These are phyloP conservation scores for Yarrowia yakushimensis DNA, from an alignment of 805 yeast genomes.

Conservation along the genomic window DNA sequence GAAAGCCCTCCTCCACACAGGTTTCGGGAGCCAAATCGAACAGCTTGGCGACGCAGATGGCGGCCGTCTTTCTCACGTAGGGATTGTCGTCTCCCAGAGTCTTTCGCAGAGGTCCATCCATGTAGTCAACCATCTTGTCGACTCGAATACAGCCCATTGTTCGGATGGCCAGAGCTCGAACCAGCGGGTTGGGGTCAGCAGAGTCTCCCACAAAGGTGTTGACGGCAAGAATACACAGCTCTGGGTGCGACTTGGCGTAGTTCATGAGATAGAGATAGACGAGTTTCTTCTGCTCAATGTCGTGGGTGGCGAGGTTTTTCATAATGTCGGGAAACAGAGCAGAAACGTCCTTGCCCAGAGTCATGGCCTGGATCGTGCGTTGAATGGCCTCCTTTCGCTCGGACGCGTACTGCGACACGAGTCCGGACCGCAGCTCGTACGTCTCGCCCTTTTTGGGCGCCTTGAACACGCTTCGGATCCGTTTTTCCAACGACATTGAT, in stretches of 20 bases:
- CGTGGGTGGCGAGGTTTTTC: slow-evolving; percentile 95
- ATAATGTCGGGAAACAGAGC: slow-evolving; percentile 92
- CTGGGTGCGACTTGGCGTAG: slow-evolving; percentile 95
- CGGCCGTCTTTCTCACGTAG: slow-evolving; percentile 96
- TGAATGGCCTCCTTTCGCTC: slow-evolving; percentile 96
- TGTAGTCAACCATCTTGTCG: slow-evolving; percentile 89
- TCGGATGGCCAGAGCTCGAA: slow-evolving; percentile 91
- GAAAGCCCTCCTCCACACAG: slow-evolving; percentile 83
- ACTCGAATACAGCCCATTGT: slow-evolving; percentile 99
- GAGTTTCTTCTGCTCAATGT: slow-evolving; percentile 91
- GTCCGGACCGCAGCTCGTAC: slow-evolving; percentile 82
- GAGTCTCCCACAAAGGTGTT: slow-evolving; percentile 94
- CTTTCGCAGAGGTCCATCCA: slow-evolving; percentile 82
- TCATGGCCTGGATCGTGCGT: slow-evolving; percentile 96
- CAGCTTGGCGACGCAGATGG: slow-evolving; percentile 92
- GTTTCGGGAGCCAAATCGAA: slow-evolving; percentile 78
- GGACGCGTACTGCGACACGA: slow-evolving; percentile 90
- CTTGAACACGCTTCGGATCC: slow-evolving; percentile 55
- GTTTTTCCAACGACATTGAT: slow-evolving; percentile 24
- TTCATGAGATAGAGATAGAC: slow-evolving; percentile 94
- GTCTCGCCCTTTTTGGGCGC: slow-evolving; percentile 65
- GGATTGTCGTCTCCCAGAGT: slow-evolving; percentile 93
- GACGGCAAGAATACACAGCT: slow-evolving; percentile 90
- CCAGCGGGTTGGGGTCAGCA: slow-evolving; percentile 94
- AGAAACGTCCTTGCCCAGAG: slow-evolving; percentile 94